These are phyloP conservation scores for Pseudoturritis turrita DNA, from an alignment of 345 rosid species.

Conservation along the genomic window DNA sequence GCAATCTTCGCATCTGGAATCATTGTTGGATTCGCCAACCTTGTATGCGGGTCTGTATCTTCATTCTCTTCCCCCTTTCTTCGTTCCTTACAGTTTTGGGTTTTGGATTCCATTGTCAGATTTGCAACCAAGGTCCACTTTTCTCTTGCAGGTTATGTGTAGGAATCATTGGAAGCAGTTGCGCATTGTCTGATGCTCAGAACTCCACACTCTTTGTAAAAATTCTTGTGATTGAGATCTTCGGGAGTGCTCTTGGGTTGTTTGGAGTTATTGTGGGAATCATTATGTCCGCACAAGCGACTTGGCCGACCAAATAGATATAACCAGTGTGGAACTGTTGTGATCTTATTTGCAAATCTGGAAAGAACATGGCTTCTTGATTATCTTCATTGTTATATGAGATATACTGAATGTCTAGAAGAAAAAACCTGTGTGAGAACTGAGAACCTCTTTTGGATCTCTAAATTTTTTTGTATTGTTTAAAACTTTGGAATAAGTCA, in stretches of 20 bases:
- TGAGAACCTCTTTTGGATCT: constrained; percentile 21
- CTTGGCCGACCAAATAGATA: constrained; percentile 77
- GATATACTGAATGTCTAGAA: constrained; percentile 25
- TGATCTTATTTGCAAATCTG: background rate
- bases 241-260: constrained; percentile 97
- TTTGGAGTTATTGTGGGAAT: constrained; percentile 99
- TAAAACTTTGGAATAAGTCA: constrained; percentile 26
- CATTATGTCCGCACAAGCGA: constrained; percentile 98
- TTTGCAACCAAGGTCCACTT: background rate
- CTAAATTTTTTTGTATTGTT: constrained; percentile 25
- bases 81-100: background rate
- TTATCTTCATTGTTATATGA: constrained; percentile 9
- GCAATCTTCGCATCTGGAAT: constrained; percentile 98
- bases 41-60: constrained; percentile 82
- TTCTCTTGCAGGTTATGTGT: constrained; percentile 68
- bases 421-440: constrained; percentile 9
- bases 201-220: constrained; percentile 94
- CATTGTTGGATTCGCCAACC: constrained; percentile 98
- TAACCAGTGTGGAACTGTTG: background rate
- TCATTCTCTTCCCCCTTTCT: constrained; percentile 17
- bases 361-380: constrained; percentile 29
- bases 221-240: constrained; percentile 97
- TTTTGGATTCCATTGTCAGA: background rate
- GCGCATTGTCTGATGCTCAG: constrained; percentile 96
- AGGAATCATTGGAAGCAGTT: constrained; percentile 98